Conservation (phyloP, 2,329 filamentous ascomycete species). For the Pestalotiopsis sp. region DNA sequence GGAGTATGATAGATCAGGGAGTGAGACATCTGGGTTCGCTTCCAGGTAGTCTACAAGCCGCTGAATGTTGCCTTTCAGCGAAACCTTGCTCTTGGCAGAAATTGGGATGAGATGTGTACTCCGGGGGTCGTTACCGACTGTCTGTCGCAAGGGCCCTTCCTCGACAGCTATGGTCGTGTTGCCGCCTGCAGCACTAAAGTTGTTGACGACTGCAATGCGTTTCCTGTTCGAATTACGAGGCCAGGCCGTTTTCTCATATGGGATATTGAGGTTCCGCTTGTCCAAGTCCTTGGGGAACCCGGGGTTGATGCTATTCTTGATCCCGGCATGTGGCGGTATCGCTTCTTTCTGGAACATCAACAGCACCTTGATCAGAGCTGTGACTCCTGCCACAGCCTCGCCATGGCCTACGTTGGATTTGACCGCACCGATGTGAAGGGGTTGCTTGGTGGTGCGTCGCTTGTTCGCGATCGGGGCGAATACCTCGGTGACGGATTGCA, state of each 20-base stretch:
- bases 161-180: constrained; percentile 57
- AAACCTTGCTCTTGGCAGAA: constrained; percentile 44
- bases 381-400: constrained; percentile 43
- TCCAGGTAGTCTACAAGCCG: constrained; percentile 44
- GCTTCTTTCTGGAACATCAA: constrained; percentile 42
- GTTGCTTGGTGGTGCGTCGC: constrained; percentile 38
- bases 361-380: constrained; percentile 43
- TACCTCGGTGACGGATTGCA: constrained; percentile 60
- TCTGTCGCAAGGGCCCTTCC: constrained; percentile 39
- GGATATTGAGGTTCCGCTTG: constrained; percentile 41
- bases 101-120: constrained; percentile 44
- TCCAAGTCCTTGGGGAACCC: constrained; percentile 43
- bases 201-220: constrained; percentile 43
- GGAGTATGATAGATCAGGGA: constrained; percentile 55
- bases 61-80: constrained; percentile 46
- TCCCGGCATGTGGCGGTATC: constrained; percentile 53
- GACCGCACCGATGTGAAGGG: constrained; percentile 47
- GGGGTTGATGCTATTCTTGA: constrained; percentile 48
- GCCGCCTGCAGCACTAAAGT: constrained; percentile 59
- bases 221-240: constrained; percentile 19
- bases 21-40: constrained; percentile 35
- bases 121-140: constrained; percentile 38
- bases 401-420: constrained; percentile 53
- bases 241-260: constrained; percentile 38
- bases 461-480: constrained; percentile 54